Evolutionary conservation across 768 basidiomycete genomes (phyloP).

Genomic region (Rhodotorula taiwanensis): DNA sequence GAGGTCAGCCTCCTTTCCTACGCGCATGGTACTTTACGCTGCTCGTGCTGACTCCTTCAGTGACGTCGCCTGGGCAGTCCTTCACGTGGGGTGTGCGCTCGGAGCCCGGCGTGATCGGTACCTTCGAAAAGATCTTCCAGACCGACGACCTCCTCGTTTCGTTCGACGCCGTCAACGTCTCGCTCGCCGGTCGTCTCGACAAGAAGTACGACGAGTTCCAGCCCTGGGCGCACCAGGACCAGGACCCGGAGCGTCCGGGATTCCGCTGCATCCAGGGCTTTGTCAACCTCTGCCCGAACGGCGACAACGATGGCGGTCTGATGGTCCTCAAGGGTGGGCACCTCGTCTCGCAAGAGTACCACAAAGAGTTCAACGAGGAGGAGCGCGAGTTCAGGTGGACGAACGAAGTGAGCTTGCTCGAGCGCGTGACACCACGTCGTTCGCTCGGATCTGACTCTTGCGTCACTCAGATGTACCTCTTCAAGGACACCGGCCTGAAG

Average conservation of each 20-base stretch:
- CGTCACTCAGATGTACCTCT: constrained; percentile 12
- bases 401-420: background rate
- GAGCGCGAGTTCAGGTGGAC: background rate
- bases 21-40: background rate
- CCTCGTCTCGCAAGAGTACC: constrained; percentile 35
- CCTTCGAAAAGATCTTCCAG: constrained; percentile 38
- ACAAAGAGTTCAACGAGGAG: constrained; percentile 28
- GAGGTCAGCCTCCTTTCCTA: constrained; percentile 18
- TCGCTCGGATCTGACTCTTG: too few species aligned
- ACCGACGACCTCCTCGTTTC: constrained; percentile 33
- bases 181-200: constrained; percentile 13
- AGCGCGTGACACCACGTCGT: too few species aligned
- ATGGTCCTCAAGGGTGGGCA: constrained; percentile 32
- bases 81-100: constrained; percentile 38
- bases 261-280: constrained; percentile 38
- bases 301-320: constrained; percentile 42
- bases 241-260: constrained; percentile 23
- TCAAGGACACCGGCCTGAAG: constrained; percentile 38
- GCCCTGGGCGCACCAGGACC: constrained; percentile 37
- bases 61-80: background rate
- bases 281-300: constrained; percentile 39
- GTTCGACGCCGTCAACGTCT: constrained; percentile 21
- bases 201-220: background rate
- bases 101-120: constrained; percentile 34
- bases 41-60: background rate